A percentile compares a stretch with the other conserved stretches of the same genome.
Conservation (phyloP, 2,329 filamentous ascomycete species). For the Acrocalymma vagum region DNA sequence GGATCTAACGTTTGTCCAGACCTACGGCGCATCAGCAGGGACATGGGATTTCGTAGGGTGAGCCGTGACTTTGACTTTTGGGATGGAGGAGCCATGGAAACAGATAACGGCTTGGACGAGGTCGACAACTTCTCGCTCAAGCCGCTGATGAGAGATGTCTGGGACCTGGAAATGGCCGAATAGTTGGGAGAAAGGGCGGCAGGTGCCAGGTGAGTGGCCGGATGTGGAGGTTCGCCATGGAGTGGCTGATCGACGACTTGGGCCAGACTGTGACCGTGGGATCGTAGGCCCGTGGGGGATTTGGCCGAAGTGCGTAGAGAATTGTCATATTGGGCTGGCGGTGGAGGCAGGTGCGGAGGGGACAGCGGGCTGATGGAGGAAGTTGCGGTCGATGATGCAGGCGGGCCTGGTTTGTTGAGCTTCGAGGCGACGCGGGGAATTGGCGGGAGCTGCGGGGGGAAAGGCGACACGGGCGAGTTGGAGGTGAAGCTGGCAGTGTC, state of each 20-base stretch:
- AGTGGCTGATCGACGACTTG: constrained; percentile 27
- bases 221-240: constrained; percentile 26
- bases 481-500: constrained; percentile 39
- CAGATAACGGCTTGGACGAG: constrained; percentile 27
- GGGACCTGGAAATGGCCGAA: constrained; percentile 38
- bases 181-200: constrained; percentile 34
- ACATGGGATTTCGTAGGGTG: constrained; percentile 69
- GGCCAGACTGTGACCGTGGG: constrained; percentile 33
- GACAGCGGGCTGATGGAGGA: constrained; percentile 23
- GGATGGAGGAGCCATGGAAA: constrained; percentile 25
- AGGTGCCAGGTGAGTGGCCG: constrained; percentile 30
- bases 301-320: too few species aligned
- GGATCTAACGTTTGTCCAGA: constrained; percentile 60
- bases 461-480: constrained; percentile 47
- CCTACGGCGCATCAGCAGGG: constrained; percentile 64
- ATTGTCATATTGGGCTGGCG: too few species aligned
- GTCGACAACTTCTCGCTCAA: constrained; percentile 39
- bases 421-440: constrained; percentile 49
- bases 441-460: constrained; percentile 49
- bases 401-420: constrained; percentile 29
- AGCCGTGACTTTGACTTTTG: constrained; percentile 60
- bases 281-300: constrained; percentile 40
- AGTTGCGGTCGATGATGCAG: constrained; percentile 12
- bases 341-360: constrained; percentile 28
- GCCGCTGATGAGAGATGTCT: constrained; percentile 42